These are phyloP conservation scores for Lizanozyma gosingica DNA, from an alignment of 1,139 yeast species.

Conservation along the genomic window DNA sequence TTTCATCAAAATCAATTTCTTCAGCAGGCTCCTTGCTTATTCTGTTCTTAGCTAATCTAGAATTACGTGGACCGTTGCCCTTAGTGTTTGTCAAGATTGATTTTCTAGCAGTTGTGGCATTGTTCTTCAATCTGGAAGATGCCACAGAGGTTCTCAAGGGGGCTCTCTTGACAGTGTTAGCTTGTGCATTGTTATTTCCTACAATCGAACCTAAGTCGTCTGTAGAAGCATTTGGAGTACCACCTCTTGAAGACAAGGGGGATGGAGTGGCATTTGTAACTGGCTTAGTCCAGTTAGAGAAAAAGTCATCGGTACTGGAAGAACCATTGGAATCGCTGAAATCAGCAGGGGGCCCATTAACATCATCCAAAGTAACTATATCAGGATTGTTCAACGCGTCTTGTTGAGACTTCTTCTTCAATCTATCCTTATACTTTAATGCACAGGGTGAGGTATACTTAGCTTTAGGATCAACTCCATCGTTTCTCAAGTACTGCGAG, in stretches of 20 bases:
- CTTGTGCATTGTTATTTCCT: not conserved
- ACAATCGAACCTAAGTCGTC: slow-evolving; percentile 12
- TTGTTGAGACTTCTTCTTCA: slow-evolving; percentile 55
- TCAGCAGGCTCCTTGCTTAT: slow-evolving; percentile 39
- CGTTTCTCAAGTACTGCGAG: slow-evolving; percentile 46
- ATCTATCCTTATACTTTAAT: slow-evolving; percentile 64
- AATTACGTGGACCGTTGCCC: slow-evolving; percentile 42
- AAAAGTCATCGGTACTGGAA: slow-evolving; percentile 68
- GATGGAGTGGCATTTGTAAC: slow-evolving; percentile 43
- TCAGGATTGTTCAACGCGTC: slow-evolving; percentile 69
- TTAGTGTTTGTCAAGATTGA: slow-evolving; percentile 12
- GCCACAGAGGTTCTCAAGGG: not conserved
- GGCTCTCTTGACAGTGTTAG: not conserved
- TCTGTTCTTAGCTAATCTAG: slow-evolving; percentile 43
- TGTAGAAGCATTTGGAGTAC: slow-evolving; percentile 38
- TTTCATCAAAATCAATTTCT: slow-evolving; percentile 84
- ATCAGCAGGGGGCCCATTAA: slow-evolving; percentile 24
- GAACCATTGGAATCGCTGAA: slow-evolving; percentile 18
- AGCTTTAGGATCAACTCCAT: slow-evolving; percentile 54
- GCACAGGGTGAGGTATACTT: slow-evolving; percentile 82
- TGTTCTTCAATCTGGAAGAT: slow-evolving; percentile 13
- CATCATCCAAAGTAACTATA: slow-evolving; percentile 51
- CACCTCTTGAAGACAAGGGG: slow-evolving; percentile 40
- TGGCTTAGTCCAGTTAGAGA: slow-evolving; percentile 86
- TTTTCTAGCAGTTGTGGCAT: slow-evolving; percentile 9